Evolutionary conservation across 108 stramenopile genomes (phyloP).

Genomic region (Skeletonema potamos): DNA sequence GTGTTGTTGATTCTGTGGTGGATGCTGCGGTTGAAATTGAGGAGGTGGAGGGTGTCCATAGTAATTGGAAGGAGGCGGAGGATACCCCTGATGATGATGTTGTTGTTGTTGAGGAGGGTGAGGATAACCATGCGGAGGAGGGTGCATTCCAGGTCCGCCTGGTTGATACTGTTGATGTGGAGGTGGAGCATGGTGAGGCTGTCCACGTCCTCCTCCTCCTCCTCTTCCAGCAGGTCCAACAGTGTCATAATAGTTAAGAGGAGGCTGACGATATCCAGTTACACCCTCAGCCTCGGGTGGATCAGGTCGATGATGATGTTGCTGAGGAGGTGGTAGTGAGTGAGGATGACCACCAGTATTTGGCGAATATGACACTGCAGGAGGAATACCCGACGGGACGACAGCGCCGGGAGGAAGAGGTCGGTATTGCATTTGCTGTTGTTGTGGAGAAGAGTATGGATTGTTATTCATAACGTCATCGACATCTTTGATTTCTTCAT

Average conservation of each 20-base stretch:
- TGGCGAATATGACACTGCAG: constrained; percentile 32
- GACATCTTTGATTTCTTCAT: constrained; percentile 15
- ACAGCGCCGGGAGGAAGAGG: constrained; percentile 1
- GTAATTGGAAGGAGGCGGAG: constrained; percentile 11
- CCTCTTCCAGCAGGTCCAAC: constrained; percentile 6
- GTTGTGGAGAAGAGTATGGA: constrained; percentile 13
- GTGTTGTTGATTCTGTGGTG: constrained; percentile 23
- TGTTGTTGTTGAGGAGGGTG: not conserved
- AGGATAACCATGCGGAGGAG: not conserved
- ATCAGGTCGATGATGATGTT: constrained; percentile 27
- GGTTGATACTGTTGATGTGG: constrained; percentile 9
- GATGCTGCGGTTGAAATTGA: constrained; percentile 5
- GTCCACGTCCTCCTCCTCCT: constrained; percentile 11
- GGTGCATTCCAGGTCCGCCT: not conserved
- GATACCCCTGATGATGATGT: not conserved
- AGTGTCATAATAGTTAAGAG: constrained; percentile 30
- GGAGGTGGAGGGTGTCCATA: constrained; percentile 5
- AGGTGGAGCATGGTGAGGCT: constrained; percentile 10
- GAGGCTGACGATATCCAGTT: constrained; percentile 46
- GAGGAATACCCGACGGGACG: not conserved
- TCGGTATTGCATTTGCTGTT: constrained; percentile 17
- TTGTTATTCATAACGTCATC: constrained; percentile 16
- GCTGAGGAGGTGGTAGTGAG: not conserved
- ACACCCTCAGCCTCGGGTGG: constrained; percentile 44
- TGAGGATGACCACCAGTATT: not conserved